phyloP scores from a whole-genome alignment of 2,329 filamentous ascomycete species.

The Ascochyta pisi region DNA sequence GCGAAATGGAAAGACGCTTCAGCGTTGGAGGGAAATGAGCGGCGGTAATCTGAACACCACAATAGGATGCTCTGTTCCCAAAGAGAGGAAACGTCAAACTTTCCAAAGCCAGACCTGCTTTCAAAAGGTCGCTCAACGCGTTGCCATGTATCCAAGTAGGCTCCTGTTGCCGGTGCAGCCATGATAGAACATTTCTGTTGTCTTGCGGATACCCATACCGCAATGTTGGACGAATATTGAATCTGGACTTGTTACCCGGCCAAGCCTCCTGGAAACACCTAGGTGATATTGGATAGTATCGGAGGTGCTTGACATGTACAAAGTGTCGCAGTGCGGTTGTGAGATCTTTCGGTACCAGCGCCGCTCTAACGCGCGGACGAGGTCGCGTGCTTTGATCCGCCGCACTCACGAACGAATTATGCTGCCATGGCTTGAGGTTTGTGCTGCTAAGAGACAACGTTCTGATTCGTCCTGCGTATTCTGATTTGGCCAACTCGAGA shows the following conservation, averaged over 20 bases:
- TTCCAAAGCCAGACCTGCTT: neutral
- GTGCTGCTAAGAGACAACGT: conserved; percentile 8
- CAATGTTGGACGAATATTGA: neutral
- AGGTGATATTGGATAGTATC: conserved; percentile 4
- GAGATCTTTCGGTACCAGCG: neutral
- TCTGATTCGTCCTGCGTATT: neutral
- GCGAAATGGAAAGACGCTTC: conserved; percentile 3
- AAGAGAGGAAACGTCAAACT: conserved; percentile 1
- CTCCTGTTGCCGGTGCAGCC: neutral
- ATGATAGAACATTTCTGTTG: neutral
- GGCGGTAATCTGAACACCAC: neutral
- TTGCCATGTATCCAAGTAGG: neutral
- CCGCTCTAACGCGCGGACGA: neutral
- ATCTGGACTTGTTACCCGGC: neutral
- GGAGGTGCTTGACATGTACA: neutral
- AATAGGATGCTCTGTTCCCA: conserved; percentile 6
- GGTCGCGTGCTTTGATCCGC: neutral
- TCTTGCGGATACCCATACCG: neutral
- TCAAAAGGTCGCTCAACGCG: neutral
- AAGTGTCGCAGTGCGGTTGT: neutral
- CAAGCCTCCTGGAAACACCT: neutral
- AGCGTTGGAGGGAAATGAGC: neutral
- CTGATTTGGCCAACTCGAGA: neutral
- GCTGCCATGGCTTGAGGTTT: neutral
- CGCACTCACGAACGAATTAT: neutral